phyloP scores from a whole-genome alignment of 2,329 filamentous ascomycete genomes.

The Talaromyces marneffei region DNA sequence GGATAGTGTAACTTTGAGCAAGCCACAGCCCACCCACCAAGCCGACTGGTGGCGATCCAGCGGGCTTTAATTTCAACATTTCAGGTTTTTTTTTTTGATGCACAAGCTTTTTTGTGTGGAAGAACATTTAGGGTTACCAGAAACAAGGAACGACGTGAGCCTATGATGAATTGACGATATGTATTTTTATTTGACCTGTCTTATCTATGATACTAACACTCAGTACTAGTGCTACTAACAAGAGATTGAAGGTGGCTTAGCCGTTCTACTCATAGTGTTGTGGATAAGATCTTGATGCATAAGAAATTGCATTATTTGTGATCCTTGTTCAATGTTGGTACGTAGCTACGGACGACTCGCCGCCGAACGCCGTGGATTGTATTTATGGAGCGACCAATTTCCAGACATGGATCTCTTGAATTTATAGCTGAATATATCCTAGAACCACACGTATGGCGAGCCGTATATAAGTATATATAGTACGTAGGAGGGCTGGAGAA shows the following conservation, averaged over 20 bases:
- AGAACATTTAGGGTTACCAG: background rate
- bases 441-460: background rate
- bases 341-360: background rate
- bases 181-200: background rate
- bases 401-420: background rate
- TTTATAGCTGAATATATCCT: background rate
- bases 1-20: background rate
- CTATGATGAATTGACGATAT: background rate
- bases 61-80: background rate
- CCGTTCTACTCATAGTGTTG: background rate
- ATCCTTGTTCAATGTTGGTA: background rate
- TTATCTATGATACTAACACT: background rate
- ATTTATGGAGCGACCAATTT: background rate
- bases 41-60: background rate
- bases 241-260: background rate
- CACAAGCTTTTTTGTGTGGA: background rate
- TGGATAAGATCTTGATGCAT: conserved; percentile 2
- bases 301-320: background rate
- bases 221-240: background rate
- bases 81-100: background rate
- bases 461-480: too few species aligned
- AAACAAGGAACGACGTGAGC: background rate
- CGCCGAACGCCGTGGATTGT: background rate
- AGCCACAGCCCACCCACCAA: background rate
- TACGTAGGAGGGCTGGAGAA: background rate